Evolutionary conservation across 371 early-diverging fungal genomes (phyloP), one percentile per base, ranked within the genome.

Genomic region (Dichotomocladium elegans): DNA sequence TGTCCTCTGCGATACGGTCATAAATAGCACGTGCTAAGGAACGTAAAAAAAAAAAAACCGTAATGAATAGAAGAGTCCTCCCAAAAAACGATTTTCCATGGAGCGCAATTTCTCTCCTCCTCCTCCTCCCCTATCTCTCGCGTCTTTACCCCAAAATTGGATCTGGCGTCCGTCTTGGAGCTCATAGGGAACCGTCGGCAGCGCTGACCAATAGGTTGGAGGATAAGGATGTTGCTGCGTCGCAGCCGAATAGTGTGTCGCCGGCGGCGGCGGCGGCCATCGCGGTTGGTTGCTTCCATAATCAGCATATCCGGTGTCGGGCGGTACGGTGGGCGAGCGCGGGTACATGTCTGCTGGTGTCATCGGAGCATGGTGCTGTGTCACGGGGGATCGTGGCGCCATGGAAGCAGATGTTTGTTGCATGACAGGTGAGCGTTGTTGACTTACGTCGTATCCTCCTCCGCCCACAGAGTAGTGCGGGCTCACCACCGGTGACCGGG

Each of bases 131-230:
- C 40, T 8, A n/a, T 21, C n/a, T 21, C 42, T 41, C 14, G 5
- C 9, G 8, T 11, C 22, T 4, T 71, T 66, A 68, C 75, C 71
- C 75, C 72, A 71, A 42, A 58, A 64, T 34, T 58, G 40, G 22
- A 74, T 57, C 2, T 66, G 63, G 28, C 58, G 50, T n/a, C 70
- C 70, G 48, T 75, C 72, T 3, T 63, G 52, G 24, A 62, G 58
- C 7, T 58, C 41, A 3, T 51, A 41, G 28, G 48, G 26, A 28
- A 33, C 19, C 19, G 47, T 47, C 41, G 55, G 21, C 21, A 21
- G 21, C 21, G 37, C 21, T 12, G 37, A 7, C 37, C 37, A 37
- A 17, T n/a, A 5, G 9, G n/a, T 17, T 0, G 37, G 37, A 37
- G n/a, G 17, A 37, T 37, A 19, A 5, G n/a, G 37, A 17, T 37